A percentile compares a stretch with the other conserved stretches of the same genome.
Conservation (phyloP, 2,329 filamentous ascomycete genomes). For the Neoarthrinium moseri region DNA sequence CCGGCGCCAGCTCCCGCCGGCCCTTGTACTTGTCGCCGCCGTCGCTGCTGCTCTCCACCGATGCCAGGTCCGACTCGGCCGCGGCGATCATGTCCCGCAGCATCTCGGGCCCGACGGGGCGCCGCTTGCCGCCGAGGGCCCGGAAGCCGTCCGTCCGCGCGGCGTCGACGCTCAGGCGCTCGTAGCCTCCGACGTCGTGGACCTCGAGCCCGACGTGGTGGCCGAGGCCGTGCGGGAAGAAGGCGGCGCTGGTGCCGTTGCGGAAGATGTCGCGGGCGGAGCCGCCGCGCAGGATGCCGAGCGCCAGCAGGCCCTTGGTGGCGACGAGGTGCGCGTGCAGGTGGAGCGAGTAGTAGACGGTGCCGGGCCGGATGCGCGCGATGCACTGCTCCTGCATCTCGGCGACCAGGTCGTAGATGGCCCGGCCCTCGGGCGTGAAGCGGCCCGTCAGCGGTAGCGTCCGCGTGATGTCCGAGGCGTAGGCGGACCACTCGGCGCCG, state of each 20-base stretch:
- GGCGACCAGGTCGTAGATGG: conserved; percentile 76
- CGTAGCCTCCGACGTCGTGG: conserved; percentile 43
- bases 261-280: conserved; percentile 50
- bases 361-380: conserved; percentile 64
- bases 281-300: conserved; percentile 71
- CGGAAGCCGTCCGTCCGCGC: conserved; percentile 2
- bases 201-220: conserved; percentile 67
- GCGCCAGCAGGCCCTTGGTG: conserved; percentile 64
- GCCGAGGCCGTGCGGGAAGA: conserved; percentile 66
- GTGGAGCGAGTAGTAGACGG: conserved; percentile 71
- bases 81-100: conserved; percentile 29
- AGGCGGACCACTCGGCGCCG: conserved; percentile 80
- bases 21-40: conserved; percentile 22
- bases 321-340: conserved; percentile 71
- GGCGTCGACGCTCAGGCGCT: conserved; percentile 4
- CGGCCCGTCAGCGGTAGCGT: conserved; percentile 74
- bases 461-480: conserved; percentile 87
- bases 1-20: conserved; percentile 46
- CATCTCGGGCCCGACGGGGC: conserved; percentile 27
- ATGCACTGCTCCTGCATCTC: conserved; percentile 80
- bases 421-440: conserved; percentile 35
- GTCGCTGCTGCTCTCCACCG: background rate
- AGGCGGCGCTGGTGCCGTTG: conserved; percentile 55
- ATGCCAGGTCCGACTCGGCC: conserved; percentile 4
- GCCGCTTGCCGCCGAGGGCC: conserved; percentile 21